These are phyloP conservation scores for Rhododendron molle DNA, from an alignment of 148 eudicot genomes.

Conservation along the genomic window DNA sequence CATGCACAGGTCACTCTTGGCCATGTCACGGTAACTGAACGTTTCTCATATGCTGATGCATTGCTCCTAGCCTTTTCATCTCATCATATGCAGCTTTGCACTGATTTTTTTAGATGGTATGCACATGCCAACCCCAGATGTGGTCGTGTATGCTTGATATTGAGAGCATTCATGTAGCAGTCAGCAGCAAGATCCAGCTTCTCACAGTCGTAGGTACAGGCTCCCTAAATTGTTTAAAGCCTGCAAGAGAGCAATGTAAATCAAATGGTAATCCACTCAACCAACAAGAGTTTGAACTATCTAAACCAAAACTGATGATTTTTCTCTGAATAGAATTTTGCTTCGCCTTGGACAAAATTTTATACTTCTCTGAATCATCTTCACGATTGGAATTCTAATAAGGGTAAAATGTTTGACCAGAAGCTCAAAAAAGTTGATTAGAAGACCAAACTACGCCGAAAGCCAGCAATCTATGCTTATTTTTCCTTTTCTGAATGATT, in stretches of 20 bases:
- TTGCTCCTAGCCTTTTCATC: constrained; percentile 73
- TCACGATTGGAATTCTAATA: neutral
- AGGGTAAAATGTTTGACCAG: neutral
- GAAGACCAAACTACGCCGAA: neutral
- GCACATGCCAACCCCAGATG: constrained; percentile 91
- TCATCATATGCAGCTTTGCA: constrained; percentile 84
- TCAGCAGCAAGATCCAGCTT: constrained; percentile 85
- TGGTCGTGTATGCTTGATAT: constrained; percentile 83
- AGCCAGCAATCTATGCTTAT: neutral
- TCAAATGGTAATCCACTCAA: constrained; percentile 9
- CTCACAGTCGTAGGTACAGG: constrained; percentile 73
- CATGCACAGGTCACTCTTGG: constrained; percentile 67
- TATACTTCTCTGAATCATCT: neutral
- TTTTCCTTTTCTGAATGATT: neutral
- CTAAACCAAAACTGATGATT: neutral
- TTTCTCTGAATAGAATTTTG: neutral
- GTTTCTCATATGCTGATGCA: constrained; percentile 88
- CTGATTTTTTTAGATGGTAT: constrained; percentile 60
- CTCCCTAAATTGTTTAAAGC: constrained; percentile 88
- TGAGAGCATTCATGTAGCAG: constrained; percentile 83
- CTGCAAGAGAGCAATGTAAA: constrained; percentile 31
- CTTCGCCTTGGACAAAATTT: neutral
- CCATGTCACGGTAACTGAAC: constrained; percentile 89
- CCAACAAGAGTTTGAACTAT: neutral
- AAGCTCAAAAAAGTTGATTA: neutral